These are phyloP conservation scores for Thalassiosira ordinaria DNA, from an alignment of 352 stramenopile species.

Conservation along the genomic window DNA sequence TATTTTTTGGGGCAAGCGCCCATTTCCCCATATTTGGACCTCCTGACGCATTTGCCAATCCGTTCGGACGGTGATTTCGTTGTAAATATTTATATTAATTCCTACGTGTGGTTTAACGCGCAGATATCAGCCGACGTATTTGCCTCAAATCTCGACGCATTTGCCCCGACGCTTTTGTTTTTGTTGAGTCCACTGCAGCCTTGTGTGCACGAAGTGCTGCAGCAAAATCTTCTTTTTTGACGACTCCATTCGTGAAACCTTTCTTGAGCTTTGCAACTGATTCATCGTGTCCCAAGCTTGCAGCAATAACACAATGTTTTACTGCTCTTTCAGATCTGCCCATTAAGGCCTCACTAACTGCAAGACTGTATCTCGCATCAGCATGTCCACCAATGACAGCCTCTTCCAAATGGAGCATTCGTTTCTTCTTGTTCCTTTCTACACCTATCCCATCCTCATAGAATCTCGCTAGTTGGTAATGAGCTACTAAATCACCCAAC, in stretches of 20 bases:
- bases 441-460: not conserved
- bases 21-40: too few relatives aligned
- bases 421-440: not conserved
- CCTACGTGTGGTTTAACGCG: too few relatives aligned
- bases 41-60: too few relatives aligned
- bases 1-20: too few relatives aligned
- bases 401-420: not conserved
- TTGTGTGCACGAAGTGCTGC: constrained; percentile 24
- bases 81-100: too few relatives aligned
- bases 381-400: not conserved
- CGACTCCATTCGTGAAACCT: constrained; percentile 6
- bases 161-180: too few relatives aligned
- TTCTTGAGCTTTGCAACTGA: constrained; percentile 8
- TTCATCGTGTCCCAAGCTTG: constrained; percentile 6
- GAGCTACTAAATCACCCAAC: not conserved
- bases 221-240: constrained; percentile 23
- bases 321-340: too few relatives aligned
- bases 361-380: not conserved
- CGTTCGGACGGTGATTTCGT: too few relatives aligned
- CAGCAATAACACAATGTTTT: constrained; percentile 27
- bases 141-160: too few relatives aligned
- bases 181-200: constrained; percentile 17
- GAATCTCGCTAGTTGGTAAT: not conserved
- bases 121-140: too few relatives aligned
- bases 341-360: too few relatives aligned